These are phyloP conservation scores for Chaetomium globosum DNA, from an alignment of 2,329 filamentous ascomycete genomes.

Conservation along the genomic window DNA sequence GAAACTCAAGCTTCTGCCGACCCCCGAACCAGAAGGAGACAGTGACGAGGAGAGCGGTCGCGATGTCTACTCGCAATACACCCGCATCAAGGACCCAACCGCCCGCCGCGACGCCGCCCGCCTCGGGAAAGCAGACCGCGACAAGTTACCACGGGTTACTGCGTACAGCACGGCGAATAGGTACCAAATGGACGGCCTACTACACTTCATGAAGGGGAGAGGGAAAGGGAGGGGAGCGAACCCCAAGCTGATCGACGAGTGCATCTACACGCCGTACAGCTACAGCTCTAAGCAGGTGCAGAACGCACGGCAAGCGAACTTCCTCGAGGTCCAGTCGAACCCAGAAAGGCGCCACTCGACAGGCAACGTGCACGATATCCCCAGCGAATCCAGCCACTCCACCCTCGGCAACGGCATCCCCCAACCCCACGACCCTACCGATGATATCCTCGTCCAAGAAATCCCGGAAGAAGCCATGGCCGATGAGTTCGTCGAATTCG, in stretches of 20 bases:
- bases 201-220: slow-evolving; percentile 87
- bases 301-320: slow-evolving; percentile 36
- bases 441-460: slow-evolving; percentile 37
- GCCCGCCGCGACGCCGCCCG: slow-evolving; percentile 89
- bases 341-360: slow-evolving; percentile 74
- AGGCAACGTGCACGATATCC: slow-evolving; percentile 68
- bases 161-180: slow-evolving; percentile 94
- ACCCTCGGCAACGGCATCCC: slow-evolving; percentile 37
- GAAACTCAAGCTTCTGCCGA: slow-evolving; percentile 95
- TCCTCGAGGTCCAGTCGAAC: slow-evolving; percentile 42
- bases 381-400: slow-evolving; percentile 39
- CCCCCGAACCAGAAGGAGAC: slow-evolving; percentile 77
- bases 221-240: slow-evolving; percentile 75
- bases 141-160: slow-evolving; percentile 84
- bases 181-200: slow-evolving; percentile 85
- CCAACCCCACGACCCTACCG: slow-evolving; percentile 38
- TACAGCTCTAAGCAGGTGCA: slow-evolving; percentile 60
- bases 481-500: slow-evolving; percentile 67
- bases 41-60: slow-evolving; percentile 86
- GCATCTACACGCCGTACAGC: slow-evolving; percentile 91
- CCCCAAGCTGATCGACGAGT: slow-evolving; percentile 95
- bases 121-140: slow-evolving; percentile 88
- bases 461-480: slow-evolving; percentile 43
- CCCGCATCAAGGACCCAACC: slow-evolving; percentile 93
- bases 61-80: slow-evolving; percentile 97